phyloP scores from a whole-genome alignment of 1,284 basidiomycete genomes.

The Leccinum fuscescens region DNA sequence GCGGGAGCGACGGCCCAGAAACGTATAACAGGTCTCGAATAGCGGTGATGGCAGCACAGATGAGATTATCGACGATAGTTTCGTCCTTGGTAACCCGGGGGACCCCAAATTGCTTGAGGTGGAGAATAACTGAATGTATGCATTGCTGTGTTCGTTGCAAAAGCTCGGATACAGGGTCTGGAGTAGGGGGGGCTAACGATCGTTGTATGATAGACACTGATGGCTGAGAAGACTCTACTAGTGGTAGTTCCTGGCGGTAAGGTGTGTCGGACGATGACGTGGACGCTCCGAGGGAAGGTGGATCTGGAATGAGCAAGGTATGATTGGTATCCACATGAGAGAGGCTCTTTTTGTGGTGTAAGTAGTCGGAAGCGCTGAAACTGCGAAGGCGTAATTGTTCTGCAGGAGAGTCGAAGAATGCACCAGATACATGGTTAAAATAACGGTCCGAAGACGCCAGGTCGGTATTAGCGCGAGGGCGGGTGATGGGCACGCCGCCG shows the following conservation, averaged over 20 bases:
- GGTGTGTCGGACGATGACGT: slow-evolving; percentile 6
- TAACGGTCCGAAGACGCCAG: slow-evolving; percentile 3
- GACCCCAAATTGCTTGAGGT: slow-evolving; percentile 31
- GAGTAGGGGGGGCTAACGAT: slow-evolving; percentile 12
- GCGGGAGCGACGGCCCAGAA: slow-evolving; percentile 31
- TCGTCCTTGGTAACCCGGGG: slow-evolving; percentile 27
- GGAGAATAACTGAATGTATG: slow-evolving; percentile 29
- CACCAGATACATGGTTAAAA: slow-evolving; percentile 9
- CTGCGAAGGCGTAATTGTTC: slow-evolving; percentile 22
- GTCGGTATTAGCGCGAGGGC: slow-evolving; percentile 30
- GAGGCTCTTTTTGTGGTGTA: background rate
- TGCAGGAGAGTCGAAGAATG: slow-evolving; percentile 7
- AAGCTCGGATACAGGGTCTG: slow-evolving; percentile 30
- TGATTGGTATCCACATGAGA: background rate
- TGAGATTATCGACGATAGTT: slow-evolving; percentile 28
- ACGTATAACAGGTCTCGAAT: slow-evolving; percentile 37
- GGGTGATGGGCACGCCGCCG: background rate
- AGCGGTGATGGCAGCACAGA: slow-evolving; percentile 25
- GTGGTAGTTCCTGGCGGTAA: slow-evolving; percentile 3
- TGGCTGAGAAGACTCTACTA: background rate
- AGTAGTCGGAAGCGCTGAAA: slow-evolving; percentile 8
- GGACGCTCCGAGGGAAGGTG: slow-evolving; percentile 7
- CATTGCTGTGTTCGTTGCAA: slow-evolving; percentile 21
- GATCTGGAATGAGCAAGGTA: background rate
- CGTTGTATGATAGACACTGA: background rate